Evolutionary conservation across 768 basidiomycete species (phyloP), one percentile per base, ranked within the genome.

Genomic region (Coprinopsis marcescibilis): DNA sequence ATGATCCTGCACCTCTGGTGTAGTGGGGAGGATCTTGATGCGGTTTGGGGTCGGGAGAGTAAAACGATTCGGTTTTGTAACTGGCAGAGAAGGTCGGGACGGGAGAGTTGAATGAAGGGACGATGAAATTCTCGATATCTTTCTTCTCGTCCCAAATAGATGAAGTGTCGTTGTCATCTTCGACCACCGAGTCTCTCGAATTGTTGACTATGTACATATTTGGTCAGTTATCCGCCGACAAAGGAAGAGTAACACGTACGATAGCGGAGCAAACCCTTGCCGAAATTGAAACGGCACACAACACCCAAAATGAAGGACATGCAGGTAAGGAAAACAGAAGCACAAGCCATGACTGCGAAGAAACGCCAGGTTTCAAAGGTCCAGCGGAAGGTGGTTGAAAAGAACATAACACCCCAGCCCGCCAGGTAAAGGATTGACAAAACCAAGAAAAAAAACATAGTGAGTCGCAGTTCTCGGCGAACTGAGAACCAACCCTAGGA

Each of bases 381-480:
- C 83, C 84, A 86, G 37, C 81, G 77, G 74, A 89, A 89, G 2
- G 83, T 77, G 5, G 67, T 68, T 21, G 83, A 79, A 43, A 77
- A 66, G 61, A 91, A 88, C 81, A 89, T 84, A 49, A 79, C 61
- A 39, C 80, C 70, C 82, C 81, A 89, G 32, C 78, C 83, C 29
- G 66, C 72, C 15, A 89, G 68, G 60, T 89, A 86, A 15, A 77
- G 60, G 25, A 77, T 49, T 10, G 79, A 80, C 39, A 85, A 52
- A 13, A 68, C 56, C 48, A 91, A 69, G 67, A 91, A 91, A 12
- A 76, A 51, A 42, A 80, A 49, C 76, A 81, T 86, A 13, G 69
- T 73, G 8, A 71, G 48, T 49, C 72, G 76, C 46, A 72, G 66
- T 63, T 91, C 88, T 42, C 71, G 74, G 30, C 87, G 81, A 42